Percentiles rank a stretch among this genome's conserved stretches.
These are phyloP conservation scores for Dactylonectria estremocensis DNA, from an alignment of 2,329 filamentous ascomycete genomes.

Conservation along the genomic window DNA sequence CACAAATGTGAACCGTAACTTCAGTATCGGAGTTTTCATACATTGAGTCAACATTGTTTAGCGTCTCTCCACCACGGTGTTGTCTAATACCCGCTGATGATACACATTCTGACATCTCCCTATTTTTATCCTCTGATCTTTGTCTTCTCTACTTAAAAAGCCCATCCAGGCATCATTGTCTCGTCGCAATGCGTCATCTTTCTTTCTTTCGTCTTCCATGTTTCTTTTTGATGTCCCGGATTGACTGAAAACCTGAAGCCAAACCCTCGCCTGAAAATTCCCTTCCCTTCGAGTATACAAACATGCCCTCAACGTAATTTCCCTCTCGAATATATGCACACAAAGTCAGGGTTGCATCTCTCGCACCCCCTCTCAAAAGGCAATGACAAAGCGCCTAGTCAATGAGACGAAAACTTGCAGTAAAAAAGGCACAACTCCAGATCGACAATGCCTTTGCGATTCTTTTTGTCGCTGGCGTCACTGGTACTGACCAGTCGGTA, in stretches of 20 bases:
- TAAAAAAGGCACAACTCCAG: slow-evolving; percentile 12
- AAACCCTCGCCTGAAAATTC: neutral
- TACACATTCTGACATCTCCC: neutral
- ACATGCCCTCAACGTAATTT: neutral
- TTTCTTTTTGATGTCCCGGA: slow-evolving; percentile 5
- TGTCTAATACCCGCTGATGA: neutral
- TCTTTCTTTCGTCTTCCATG: neutral
- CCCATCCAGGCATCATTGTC: neutral
- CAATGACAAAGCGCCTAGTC: slow-evolving; percentile 16
- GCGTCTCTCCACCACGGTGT: neutral
- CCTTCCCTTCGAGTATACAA: neutral
- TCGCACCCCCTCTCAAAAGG: slow-evolving; percentile 1
- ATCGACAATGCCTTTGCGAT: slow-evolving; percentile 13
- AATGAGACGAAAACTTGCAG: slow-evolving; percentile 5
- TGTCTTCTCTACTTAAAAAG: neutral
- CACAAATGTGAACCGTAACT: neutral
- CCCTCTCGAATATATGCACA: slow-evolving; percentile 6
- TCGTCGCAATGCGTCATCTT: neutral
- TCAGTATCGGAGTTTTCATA: neutral
- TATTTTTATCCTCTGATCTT: neutral
- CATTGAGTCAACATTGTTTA: neutral
- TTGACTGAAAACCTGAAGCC: neutral
- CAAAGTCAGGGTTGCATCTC: slow-evolving; percentile 6
- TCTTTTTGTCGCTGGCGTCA: neutral
- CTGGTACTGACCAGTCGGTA: slow-evolving; percentile 3